These are phyloP conservation scores for Leccinum uliginosum DNA, from an alignment of 768 basidiomycete genomes.

Conservation along the genomic window DNA sequence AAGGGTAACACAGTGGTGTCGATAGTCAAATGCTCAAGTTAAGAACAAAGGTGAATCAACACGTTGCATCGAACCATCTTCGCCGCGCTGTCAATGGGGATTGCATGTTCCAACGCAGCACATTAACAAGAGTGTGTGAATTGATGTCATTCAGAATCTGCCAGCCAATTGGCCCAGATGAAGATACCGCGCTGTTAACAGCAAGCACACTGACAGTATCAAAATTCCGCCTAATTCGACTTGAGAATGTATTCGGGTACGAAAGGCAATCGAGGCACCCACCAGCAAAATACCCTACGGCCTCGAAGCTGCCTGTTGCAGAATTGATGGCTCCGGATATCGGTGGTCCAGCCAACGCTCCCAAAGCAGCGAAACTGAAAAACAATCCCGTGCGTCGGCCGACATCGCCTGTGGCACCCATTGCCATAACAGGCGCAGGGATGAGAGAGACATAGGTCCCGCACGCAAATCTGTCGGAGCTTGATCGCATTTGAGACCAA, in stretches of 20 bases:
- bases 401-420: slow-evolving; percentile 38
- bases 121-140: background rate
- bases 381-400: slow-evolving; percentile 66
- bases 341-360: slow-evolving; percentile 64
- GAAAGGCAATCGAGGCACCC: background rate
- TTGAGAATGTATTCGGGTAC: background rate
- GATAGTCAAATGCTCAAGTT: background rate
- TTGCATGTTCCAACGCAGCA: background rate
- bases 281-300: slow-evolving; percentile 40
- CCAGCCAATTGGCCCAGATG: slow-evolving; percentile 37
- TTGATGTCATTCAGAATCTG: slow-evolving; percentile 32
- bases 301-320: slow-evolving; percentile 43
- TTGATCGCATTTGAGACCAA: background rate
- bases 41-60: background rate
- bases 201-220: slow-evolving; percentile 37
- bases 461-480: slow-evolving; percentile 44
- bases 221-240: slow-evolving; percentile 32
- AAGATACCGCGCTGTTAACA: slow-evolving; percentile 39
- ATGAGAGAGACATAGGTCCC: slow-evolving; percentile 56
- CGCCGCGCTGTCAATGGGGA: too few relatives aligned
- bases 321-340: slow-evolving; percentile 66
- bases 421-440: too few relatives aligned
- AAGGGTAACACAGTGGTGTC: background rate
- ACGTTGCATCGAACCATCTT: too few relatives aligned
- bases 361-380: slow-evolving; percentile 54